Evolutionary conservation across 1,284 basidiomycete species (phyloP).

Genomic region (Hymenochaete sp.): DNA sequence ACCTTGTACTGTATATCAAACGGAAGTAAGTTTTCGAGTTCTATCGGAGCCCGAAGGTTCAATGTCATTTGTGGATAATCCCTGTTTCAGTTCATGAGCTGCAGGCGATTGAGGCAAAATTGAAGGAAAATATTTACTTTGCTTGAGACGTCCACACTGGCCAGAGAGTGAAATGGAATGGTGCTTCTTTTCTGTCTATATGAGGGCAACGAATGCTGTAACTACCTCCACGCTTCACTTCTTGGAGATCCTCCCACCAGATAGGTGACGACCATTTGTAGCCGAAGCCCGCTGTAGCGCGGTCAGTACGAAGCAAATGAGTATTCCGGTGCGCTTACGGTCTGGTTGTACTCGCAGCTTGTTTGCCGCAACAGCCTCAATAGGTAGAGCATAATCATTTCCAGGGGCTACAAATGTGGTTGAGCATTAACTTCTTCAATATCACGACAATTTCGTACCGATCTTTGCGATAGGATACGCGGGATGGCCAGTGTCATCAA

Average conservation of each 20-base stretch:
- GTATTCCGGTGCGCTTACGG: slow-evolving; percentile 45
- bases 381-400: slow-evolving; percentile 84
- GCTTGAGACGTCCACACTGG: slow-evolving; percentile 55
- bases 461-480: slow-evolving; percentile 81
- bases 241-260: slow-evolving; percentile 79
- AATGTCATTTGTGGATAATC: slow-evolving; percentile 82
- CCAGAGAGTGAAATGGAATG: slow-evolving; percentile 95
- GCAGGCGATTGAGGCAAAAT: neutral
- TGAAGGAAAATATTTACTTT: slow-evolving; percentile 35
- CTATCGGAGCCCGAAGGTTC: slow-evolving; percentile 88
- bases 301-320: neutral
- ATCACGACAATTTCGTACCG: slow-evolving; percentile 40
- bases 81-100: slow-evolving; percentile 31
- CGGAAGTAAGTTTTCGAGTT: slow-evolving; percentile 93
- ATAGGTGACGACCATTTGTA: slow-evolving; percentile 91
- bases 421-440: neutral
- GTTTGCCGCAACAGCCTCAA: slow-evolving; percentile 82
- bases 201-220: slow-evolving; percentile 80
- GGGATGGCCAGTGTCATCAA: slow-evolving; percentile 81
- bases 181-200: slow-evolving; percentile 72
- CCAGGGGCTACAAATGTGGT: slow-evolving; percentile 53
- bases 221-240: slow-evolving; percentile 4
- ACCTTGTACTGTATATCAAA: slow-evolving; percentile 95
- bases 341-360: slow-evolving; percentile 88
- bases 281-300: slow-evolving; percentile 74